Evolutionary conservation across 305 asterid species (phyloP), one percentile per base, ranked within the genome.

Genomic region (Ruellia speciosa): DNA sequence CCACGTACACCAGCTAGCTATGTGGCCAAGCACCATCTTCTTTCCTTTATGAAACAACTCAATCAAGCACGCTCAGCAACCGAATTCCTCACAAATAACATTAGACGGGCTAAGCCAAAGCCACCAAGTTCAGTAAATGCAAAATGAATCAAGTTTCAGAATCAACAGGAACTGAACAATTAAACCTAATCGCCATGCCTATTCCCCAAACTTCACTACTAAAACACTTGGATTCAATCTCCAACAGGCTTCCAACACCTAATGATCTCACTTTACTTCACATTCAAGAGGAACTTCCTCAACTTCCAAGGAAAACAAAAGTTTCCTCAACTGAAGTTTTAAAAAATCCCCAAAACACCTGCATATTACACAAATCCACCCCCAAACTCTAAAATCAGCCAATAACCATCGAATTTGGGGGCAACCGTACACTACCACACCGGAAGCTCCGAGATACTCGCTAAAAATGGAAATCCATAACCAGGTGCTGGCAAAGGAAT

Each of bases 401-500:
- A 28, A 24, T 24, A 24, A 49, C 54, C 64, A 34, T 50, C 64
- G 52, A 51, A 12, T 15, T 43, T 24, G 54, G 58, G 14, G 17
- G 35, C 58, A 28, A 16, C 37, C 64, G 52, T 31, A 52, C 65
- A 58, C 35, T 34, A 43, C 18, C 59, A 7, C 9, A 37, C 5
- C 12, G 12, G 41, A 7, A 49, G 33, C 52, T 24, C 45, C 58
- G 4, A 19, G 14, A 57, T 56, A 19, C n/a, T 64, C 58, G 31
- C 31, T 24, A 24, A 24, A 24, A 24, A 24, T 1, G 31, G 31
- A 24, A 24, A 6, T 7, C 41, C 41, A 10, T 78, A 76, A 55
- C 74, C 67, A 67, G 96, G 81, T 66, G 73, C 70, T 28, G 76
- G 64, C 67, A 79, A 77, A 69, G 31, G 31, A 24, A 24, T 24